A percentile compares a stretch with the other conserved stretches of the same genome.
phyloP scores from a whole-genome alignment of 2,329 filamentous ascomycete species.

The Colletotrichum sp. region DNA sequence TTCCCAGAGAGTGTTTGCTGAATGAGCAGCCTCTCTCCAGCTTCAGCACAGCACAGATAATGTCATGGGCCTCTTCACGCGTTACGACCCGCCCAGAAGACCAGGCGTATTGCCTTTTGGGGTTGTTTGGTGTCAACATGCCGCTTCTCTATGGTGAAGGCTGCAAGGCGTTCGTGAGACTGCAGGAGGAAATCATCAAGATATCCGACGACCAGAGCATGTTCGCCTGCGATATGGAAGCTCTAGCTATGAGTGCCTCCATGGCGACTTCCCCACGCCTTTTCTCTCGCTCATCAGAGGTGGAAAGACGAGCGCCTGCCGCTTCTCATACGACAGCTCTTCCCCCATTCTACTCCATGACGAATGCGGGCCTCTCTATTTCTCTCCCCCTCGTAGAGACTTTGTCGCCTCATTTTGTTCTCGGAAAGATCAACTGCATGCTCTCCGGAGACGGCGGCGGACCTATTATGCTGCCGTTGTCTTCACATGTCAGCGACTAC shows the following conservation, averaged over 20 bases:
- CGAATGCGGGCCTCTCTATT: background rate
- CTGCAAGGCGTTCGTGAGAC: conserved; percentile 33
- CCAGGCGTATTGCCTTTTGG: conserved; percentile 38
- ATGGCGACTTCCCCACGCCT: background rate
- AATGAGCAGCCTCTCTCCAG: background rate
- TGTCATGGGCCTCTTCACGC: conserved; percentile 39
- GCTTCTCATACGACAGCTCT: background rate
- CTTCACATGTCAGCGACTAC: background rate
- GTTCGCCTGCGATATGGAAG: conserved; percentile 27
- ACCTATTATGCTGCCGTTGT: background rate
- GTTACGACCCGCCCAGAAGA: conserved; percentile 34
- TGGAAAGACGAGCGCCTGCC: background rate
- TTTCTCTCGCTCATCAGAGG: background rate
- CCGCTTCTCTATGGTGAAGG: conserved; percentile 41
- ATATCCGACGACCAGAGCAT: conserved; percentile 38
- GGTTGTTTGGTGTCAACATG: conserved; percentile 40
- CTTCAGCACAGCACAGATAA: conserved; percentile 30
- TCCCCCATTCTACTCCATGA: background rate
- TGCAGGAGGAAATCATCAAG: conserved; percentile 40
- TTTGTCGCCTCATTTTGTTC: background rate
- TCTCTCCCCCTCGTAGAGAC: background rate
- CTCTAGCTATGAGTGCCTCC: background rate
- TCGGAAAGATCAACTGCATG: background rate
- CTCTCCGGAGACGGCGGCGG: background rate
- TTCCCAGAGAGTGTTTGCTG: background rate